phyloP scores from a whole-genome alignment of 148 eudicot genomes.

The Cornus florida region DNA sequence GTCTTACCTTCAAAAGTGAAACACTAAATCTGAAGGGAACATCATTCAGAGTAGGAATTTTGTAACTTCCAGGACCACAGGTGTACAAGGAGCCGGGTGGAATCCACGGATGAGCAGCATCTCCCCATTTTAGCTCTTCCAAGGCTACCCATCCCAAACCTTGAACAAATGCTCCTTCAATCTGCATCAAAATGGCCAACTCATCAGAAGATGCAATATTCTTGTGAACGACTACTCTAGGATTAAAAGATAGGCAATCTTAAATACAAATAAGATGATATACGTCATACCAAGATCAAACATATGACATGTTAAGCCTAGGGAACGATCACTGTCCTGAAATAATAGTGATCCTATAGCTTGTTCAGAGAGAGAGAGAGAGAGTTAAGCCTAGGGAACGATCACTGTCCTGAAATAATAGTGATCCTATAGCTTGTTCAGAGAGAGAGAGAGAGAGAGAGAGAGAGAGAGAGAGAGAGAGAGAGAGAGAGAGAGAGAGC shows the following conservation, averaged over 20 bases:
- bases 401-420: background rate
- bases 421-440: background rate
- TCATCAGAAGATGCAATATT: constrained; percentile 12
- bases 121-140: constrained; percentile 99
- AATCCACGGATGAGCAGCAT: constrained; percentile 87
- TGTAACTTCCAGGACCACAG: constrained; percentile 88
- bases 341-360: background rate
- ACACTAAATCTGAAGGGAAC: constrained; percentile 75
- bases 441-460: no score
- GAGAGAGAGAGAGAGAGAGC: no score
- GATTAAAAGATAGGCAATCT: background rate
- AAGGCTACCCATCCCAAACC: constrained; percentile 96
- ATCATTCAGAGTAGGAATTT: constrained; percentile 89
- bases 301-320: background rate
- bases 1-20: constrained; percentile 87
- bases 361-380: no score
- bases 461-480: no score
- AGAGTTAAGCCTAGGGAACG: background rate
- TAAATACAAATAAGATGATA: background rate
- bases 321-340: background rate
- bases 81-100: constrained; percentile 79
- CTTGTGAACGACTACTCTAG: background rate
- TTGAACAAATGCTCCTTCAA: constrained; percentile 96
- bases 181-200: constrained; percentile 42
- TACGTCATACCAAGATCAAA: background rate